Base-by-base conservation (phyloP, 768 basidiomycete genomes). In the Trametes coccinea region DNA sequence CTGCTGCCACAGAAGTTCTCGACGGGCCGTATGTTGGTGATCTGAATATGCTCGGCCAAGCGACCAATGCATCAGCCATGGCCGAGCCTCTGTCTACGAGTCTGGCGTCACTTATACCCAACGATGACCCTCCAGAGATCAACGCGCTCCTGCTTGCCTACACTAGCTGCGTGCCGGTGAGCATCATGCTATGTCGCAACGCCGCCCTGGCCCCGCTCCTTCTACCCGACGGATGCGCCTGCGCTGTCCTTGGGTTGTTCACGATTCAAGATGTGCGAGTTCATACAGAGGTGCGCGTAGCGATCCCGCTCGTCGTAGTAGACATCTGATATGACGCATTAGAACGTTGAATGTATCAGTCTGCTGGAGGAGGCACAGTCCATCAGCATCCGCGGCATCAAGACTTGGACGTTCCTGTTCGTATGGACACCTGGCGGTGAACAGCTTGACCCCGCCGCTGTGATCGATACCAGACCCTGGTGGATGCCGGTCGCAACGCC, bases 161-260 rank as follows among this genome's bases (percentile, higher is more conserved):
- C 1, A 34, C 7, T 4, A 27, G 33, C 6, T 11, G 17, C 27
- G 17, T 53, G 4, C 61, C 51, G 16, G 33, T 56, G 44, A 57
- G 44, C 45, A 27, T 62, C 30, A 27, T 62, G 3, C 50, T 62
- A 14, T 62, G 55, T 22, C 11, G 45, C 2, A 40, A 39, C 16
- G 49, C 61, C 11, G 33, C 33, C 1, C 30, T 62, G 6, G 33
- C 50, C 0, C 54, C 61, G 3, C 41, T 57, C 41, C 5, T 13
- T 4, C 45, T 62, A 10, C 56, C 55, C 5, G 48, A 39, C 7
- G 50, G 37, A 14, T 47, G 56, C 29, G 61, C 55, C 2, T 62
- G 61, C 31, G 56, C 56, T 3, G 52, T 62, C 16, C 34, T 62
- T 3, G 61, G 61, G 4, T 53, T 62, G 10, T 62, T 62, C 56